Percentiles rank a stretch among this genome's conserved stretches.
phyloP scores from a whole-genome alignment of 2,329 filamentous ascomycete genomes.

The Ascochyta lentis region DNA sequence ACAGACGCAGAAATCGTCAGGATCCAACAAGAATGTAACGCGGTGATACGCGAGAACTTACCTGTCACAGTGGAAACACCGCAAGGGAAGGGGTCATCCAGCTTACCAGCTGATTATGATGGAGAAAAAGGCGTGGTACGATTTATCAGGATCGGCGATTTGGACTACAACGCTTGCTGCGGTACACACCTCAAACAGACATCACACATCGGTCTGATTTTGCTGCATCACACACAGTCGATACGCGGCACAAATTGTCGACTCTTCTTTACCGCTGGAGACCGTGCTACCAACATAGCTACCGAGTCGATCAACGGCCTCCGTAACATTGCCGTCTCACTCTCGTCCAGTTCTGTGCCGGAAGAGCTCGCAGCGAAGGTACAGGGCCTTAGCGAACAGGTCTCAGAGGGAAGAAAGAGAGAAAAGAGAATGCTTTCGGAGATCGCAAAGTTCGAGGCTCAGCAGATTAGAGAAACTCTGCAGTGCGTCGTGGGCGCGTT shows the following conservation, averaged over 20 bases:
- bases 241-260: constrained; percentile 42
- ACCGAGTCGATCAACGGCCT: constrained; percentile 35
- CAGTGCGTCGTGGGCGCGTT: constrained; percentile 25
- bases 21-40: constrained; percentile 40
- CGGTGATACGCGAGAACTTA: constrained; percentile 34
- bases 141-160: constrained; percentile 42
- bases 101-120: constrained; percentile 42
- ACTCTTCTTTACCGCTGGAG: constrained; percentile 40
- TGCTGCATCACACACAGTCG: constrained; percentile 41
- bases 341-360: constrained; percentile 32
- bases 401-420: constrained; percentile 33
- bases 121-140: constrained; percentile 41
- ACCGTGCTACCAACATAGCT: constrained; percentile 40
- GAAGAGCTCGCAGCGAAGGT: constrained; percentile 34
- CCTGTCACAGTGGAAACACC: constrained; percentile 43
- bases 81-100: constrained; percentile 32
- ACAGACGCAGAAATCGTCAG: constrained; percentile 30
- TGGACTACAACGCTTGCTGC: constrained; percentile 46
- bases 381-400: constrained; percentile 30
- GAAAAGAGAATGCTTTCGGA: constrained; percentile 40
- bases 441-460: constrained; percentile 36
- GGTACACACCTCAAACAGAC: constrained; percentile 45
- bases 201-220: constrained; percentile 37
- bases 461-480: constrained; percentile 29
- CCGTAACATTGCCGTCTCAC: constrained; percentile 34